Base-by-base conservation (phyloP, 257 asterid species). In the Nemophila menziesii region DNA sequence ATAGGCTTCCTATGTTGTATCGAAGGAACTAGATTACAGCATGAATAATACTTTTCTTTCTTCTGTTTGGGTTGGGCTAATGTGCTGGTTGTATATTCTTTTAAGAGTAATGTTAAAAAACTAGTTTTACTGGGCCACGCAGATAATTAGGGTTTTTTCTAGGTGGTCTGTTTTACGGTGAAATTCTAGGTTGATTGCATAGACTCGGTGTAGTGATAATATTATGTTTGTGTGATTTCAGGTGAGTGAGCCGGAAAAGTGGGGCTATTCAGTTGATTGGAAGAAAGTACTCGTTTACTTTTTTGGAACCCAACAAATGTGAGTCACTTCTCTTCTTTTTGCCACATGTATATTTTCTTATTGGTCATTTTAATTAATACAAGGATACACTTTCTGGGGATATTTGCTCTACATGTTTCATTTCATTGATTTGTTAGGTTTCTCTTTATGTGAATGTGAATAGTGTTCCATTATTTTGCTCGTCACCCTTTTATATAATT, bases 261-360 rank as follows among this genome's bases (percentile, higher is more conserved):
- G 93, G 93, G 89, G 93, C 39, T 78, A 77, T 63, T 48, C 83
- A 10, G 58, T 66, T 58, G 97, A 80, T 60, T 48, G 54, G 75
- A 87, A 73, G 80, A 87, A 87, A 74, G 73, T 87, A 48, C 68
- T 83, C 3, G 97, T 87, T 40, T 64, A 54, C 63, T 87, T 87
- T 62, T 87, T 80, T 65, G 95, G 97, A 51, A 71, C 83, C 44
- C 82, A 62, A 42, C 93, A 87, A 64, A 77, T 87, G 97, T 87
- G 79, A 71, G 94, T 75, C 33, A 19, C 15, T 47, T 46, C 36
- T 44, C 26, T 43, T 51, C 33, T 20, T 39, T 42, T 20, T 16
- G 50, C 12, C 37, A 10, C 51, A 39, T 39, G 42, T 34, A 22
- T 15, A 13, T 39, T 3, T 40, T 40, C 19, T 40, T 9, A 40